These are phyloP conservation scores for Herpotrichia juniperi DNA, from an alignment of 2,329 filamentous ascomycete species.

Conservation along the genomic window DNA sequence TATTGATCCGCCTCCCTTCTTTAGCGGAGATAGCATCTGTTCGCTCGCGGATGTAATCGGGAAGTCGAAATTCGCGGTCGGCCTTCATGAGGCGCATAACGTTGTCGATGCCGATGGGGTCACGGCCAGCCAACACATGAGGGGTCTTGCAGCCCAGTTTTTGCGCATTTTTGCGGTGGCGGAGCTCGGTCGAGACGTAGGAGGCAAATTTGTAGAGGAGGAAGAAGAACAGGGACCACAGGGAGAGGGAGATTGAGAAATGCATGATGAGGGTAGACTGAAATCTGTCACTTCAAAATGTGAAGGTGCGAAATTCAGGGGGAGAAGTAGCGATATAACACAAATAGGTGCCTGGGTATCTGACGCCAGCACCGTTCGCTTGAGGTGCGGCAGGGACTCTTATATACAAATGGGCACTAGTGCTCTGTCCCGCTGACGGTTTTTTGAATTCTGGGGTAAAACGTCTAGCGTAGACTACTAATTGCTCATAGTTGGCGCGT, in stretches of 20 bases:
- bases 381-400: no score
- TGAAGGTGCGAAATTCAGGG: no score
- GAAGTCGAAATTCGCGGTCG: constrained; percentile 36
- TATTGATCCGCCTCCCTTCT: constrained; percentile 30
- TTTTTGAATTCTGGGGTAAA: no score
- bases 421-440: no score
- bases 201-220: constrained; percentile 36
- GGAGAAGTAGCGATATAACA: no score
- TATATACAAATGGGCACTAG: no score
- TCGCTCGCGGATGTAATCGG: constrained; percentile 36
- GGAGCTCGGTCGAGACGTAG: constrained; percentile 32
- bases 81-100: constrained; percentile 48
- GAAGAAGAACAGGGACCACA: constrained; percentile 39
- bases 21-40: constrained; percentile 22
- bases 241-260: constrained; percentile 27
- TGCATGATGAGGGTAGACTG: constrained; percentile 28
- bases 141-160: constrained; percentile 52
- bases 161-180: constrained; percentile 43
- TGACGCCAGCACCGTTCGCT: no score
- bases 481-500: no score
- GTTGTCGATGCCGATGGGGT: constrained; percentile 58
- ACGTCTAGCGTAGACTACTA: no score
- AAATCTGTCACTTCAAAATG: neutral
- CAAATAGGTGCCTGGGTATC: no score
- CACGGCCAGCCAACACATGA: constrained; percentile 48